A percentile compares a stretch with the other conserved stretches of the same genome.
Conservation (phyloP, 2,329 filamentous ascomycete species). For the Septoria petroselini region DNA sequence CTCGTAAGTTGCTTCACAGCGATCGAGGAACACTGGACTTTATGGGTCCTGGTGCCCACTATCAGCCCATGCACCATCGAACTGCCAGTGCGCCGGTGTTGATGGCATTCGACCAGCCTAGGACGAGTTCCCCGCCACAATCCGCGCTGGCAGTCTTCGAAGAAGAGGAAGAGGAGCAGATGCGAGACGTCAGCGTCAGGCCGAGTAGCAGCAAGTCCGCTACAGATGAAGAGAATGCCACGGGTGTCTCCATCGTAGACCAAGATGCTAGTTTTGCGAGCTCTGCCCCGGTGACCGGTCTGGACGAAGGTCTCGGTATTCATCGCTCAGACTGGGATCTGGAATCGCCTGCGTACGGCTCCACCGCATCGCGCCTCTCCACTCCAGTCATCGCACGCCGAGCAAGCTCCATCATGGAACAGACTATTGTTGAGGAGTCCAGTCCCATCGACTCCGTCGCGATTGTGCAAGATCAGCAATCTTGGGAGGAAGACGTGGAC, state of each 20-base stretch:
- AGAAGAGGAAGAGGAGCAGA: slow-evolving; percentile 49
- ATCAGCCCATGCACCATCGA: slow-evolving; percentile 58
- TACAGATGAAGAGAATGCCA: slow-evolving; percentile 24
- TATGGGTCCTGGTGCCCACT: slow-evolving; percentile 66
- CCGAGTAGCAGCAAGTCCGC: slow-evolving; percentile 18
- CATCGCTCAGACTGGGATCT: slow-evolving; percentile 26
- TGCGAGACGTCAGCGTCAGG: slow-evolving; percentile 5
- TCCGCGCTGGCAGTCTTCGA: slow-evolving; percentile 83
- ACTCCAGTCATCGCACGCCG: slow-evolving; percentile 31
- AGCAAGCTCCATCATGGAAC: slow-evolving; percentile 35
- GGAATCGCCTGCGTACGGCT: slow-evolving; percentile 25
- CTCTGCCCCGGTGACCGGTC: slow-evolving; percentile 2
- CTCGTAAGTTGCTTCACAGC: slow-evolving; percentile 71
- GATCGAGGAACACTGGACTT: slow-evolving; percentile 69
- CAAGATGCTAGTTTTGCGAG: slow-evolving; percentile 21
- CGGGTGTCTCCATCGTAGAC: slow-evolving; percentile 36
- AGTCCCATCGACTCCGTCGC: slow-evolving; percentile 42
- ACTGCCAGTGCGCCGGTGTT: slow-evolving; percentile 79
- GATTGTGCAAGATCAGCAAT: slow-evolving; percentile 47
- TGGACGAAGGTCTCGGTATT: slow-evolving; percentile 28
- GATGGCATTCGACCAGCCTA: slow-evolving; percentile 62
- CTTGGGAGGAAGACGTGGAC: slow-evolving; percentile 31
- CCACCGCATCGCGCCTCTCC: slow-evolving; percentile 22
- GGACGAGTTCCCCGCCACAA: slow-evolving; percentile 37
- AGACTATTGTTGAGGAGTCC: slow-evolving; percentile 38